Percentiles rank a stretch among this genome's conserved stretches.
Evolutionary conservation across 345 rosid genomes (phyloP).

Genomic region (Gossypium sturtianum): DNA sequence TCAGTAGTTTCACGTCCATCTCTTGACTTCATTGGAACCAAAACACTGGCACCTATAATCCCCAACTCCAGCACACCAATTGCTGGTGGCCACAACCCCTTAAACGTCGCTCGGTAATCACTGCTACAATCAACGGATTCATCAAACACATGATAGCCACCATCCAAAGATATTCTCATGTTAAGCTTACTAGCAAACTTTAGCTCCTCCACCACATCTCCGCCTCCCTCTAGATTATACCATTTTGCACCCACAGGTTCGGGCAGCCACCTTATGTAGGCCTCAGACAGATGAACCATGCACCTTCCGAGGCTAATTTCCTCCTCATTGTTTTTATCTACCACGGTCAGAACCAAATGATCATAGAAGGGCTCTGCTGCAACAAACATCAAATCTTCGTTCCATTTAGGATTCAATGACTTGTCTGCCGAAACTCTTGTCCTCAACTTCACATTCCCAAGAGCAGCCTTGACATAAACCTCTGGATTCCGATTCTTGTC

Average conservation of each 20-base stretch:
- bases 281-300: not conserved
- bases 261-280: not conserved
- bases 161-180: conserved; percentile 32
- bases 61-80: conserved; percentile 38
- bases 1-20: conserved; percentile 33
- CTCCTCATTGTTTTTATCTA: conserved; percentile 23
- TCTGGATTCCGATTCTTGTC: conserved; percentile 57
- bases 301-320: not conserved
- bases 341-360: conserved; percentile 52
- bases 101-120: conserved; percentile 28
- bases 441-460: conserved; percentile 64
- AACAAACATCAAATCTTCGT: conserved; percentile 27
- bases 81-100: conserved; percentile 22
- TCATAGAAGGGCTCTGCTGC: conserved; percentile 87
- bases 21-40: conserved; percentile 34
- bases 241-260: not conserved
- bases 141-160: conserved; percentile 40
- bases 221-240: not conserved
- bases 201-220: conserved; percentile 9
- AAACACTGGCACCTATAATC: conserved; percentile 27
- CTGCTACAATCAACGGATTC: conserved; percentile 37
- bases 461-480: conserved; percentile 53
- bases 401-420: conserved; percentile 56
- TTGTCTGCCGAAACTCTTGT: conserved; percentile 38
- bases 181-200: conserved; percentile 34